phyloP scores from a whole-genome alignment of 352 stramenopile genomes.

The Globisporangium cylindrosporum region DNA sequence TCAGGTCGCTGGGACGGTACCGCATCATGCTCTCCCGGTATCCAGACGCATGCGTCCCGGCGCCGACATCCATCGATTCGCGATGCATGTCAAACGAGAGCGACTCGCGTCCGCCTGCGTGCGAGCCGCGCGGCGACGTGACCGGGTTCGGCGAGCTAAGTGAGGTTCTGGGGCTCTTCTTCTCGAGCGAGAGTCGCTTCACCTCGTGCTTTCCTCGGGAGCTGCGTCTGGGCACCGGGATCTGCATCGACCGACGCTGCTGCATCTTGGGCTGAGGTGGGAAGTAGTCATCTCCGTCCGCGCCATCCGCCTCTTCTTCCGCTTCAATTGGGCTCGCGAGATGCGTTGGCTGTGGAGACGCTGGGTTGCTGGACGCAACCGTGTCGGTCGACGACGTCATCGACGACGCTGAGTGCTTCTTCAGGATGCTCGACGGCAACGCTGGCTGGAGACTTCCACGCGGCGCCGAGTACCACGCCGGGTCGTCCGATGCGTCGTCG shows the following conservation, averaged over 20 bases:
- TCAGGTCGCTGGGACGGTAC: conserved; percentile 67
- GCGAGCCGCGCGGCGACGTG: conserved; percentile 14
- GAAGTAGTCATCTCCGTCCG: conserved; percentile 26
- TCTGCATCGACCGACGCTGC: conserved; percentile 15
- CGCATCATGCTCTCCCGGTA: conserved; percentile 69
- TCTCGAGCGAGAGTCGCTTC: conserved; percentile 32
- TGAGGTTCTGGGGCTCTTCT: conserved; percentile 18
- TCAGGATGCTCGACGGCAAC: conserved; percentile 52
- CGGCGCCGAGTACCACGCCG: conserved; percentile 65
- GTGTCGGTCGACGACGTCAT: conserved; percentile 30
- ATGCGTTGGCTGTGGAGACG: conserved; percentile 5
- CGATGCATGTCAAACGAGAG: conserved; percentile 17
- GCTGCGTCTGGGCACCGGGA: conserved; percentile 5
- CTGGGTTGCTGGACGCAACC: conserved; percentile 7
- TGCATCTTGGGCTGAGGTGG: conserved; percentile 17
- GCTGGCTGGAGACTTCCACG: conserved; percentile 54
- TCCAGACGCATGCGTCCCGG: conserved; percentile 3
- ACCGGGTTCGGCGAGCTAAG: neutral
- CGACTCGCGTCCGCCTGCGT: conserved; percentile 6
- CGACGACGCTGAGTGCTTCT: conserved; percentile 46
- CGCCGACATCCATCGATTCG: conserved; percentile 10
- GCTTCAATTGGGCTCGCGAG: neutral
- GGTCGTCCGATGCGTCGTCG: conserved; percentile 67
- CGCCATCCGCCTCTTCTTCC: neutral
- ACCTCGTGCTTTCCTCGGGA: conserved; percentile 33